Percentiles rank a stretch among this genome's conserved stretches.
phyloP scores from a whole-genome alignment of 2,329 filamentous ascomycete genomes.

The Colletotrichum orbiculare region DNA sequence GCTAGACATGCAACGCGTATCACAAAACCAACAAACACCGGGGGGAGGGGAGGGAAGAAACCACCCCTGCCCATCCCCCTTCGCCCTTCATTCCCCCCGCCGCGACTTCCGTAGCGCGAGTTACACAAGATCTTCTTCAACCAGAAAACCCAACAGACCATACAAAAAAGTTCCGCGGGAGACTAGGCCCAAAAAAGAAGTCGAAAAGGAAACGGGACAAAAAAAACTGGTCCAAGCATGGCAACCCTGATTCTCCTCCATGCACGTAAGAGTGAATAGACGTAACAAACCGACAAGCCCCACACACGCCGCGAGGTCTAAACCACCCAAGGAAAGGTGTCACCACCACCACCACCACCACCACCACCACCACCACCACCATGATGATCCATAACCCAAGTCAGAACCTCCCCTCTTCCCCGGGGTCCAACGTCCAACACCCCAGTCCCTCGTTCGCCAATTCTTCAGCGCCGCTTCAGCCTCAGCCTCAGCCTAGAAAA shows the following conservation, averaged over 20 bases:
- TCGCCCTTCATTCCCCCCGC: background rate
- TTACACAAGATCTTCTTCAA: conserved; percentile 30
- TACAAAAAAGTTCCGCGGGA: too few relatives aligned
- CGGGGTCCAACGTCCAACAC: conserved; percentile 7
- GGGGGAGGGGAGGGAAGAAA: background rate
- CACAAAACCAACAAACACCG: background rate
- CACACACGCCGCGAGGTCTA: conserved; percentile 14
- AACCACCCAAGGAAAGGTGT: conserved; percentile 28
- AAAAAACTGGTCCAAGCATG: background rate
- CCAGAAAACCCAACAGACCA: conserved; percentile 2
- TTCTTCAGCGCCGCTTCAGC: conserved; percentile 28
- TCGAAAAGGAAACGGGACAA: background rate
- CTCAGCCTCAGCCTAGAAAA: conserved; percentile 3
- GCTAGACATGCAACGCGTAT: too few relatives aligned
- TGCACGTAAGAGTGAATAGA: conserved; percentile 22
- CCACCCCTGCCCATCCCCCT: background rate
- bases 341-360: conserved; percentile 14
- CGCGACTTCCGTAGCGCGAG: conserved; percentile 16
- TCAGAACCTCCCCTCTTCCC: conserved; percentile 6
- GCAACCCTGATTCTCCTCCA: conserved; percentile 11
- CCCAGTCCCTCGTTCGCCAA: conserved; percentile 4
- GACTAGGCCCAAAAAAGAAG: background rate
- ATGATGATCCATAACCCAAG: conserved; percentile 3
- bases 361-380: conserved; percentile 3
- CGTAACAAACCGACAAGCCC: background rate